Conservation (phyloP, 495 filamentous ascomycete genomes). For the Hypoxylon lienhwacheense region DNA sequence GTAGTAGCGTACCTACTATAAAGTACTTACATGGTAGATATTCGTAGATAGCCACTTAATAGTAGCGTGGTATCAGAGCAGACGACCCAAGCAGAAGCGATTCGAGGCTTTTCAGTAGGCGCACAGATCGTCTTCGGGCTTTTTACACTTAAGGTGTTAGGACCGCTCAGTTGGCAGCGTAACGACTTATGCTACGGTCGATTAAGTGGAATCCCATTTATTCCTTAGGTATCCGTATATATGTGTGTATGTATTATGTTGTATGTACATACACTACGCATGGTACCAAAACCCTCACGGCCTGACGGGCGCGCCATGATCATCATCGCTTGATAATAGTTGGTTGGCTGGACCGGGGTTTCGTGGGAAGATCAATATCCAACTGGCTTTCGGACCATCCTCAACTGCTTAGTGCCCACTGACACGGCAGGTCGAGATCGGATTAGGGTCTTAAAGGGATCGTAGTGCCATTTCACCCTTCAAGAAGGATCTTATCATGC, state of each 20-base stretch:
- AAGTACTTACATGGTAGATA: too few relatives aligned
- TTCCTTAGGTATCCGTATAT: too few relatives aligned
- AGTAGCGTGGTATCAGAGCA: not conserved
- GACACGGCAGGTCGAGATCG: slow-evolving; percentile 11
- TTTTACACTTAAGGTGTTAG: slow-evolving; percentile 22
- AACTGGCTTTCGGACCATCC: slow-evolving; percentile 13
- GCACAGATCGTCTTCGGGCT: slow-evolving; percentile 33
- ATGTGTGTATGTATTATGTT: too few relatives aligned
- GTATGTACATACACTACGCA: too few relatives aligned
- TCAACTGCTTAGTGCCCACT: slow-evolving; percentile 17
- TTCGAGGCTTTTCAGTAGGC: slow-evolving; percentile 19
- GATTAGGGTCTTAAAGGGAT: slow-evolving; percentile 17
- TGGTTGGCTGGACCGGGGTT: slow-evolving; percentile 18
- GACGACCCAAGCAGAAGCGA: slow-evolving; percentile 2
- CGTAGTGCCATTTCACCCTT: slow-evolving; percentile 7
- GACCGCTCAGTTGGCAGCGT: slow-evolving; percentile 33
- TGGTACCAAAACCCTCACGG: slow-evolving; percentile 20
- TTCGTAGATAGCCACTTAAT: not conserved
- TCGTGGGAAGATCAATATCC: slow-evolving; percentile 17
- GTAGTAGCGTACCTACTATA: too few relatives aligned
- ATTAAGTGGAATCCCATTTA: slow-evolving; percentile 23
- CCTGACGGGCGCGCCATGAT: slow-evolving; percentile 20
- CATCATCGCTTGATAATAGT: slow-evolving; percentile 14
- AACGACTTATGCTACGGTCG: slow-evolving; percentile 29
- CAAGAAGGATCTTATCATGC: slow-evolving; percentile 3